Evolutionary conservation across 495 filamentous ascomycete genomes (phyloP), one percentile per base, ranked within the genome.

Genomic region (Viridothelium virens): DNA sequence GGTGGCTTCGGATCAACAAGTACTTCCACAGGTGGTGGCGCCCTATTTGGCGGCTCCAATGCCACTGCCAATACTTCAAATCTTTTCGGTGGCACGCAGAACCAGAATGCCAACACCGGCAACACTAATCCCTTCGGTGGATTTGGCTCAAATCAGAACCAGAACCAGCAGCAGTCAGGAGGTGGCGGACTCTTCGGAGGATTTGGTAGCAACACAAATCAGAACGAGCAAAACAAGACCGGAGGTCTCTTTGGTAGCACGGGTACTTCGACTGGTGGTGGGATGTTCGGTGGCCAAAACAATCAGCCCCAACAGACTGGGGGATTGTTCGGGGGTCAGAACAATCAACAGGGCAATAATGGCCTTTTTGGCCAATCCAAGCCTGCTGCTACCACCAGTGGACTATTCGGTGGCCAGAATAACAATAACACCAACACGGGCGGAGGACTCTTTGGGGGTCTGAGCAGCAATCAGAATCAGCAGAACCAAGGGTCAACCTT

Each of bases 161-260:
- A 78, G 63, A 56, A 64, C 33, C 69, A 79, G 67, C 72, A 79
- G 62, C 77, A 75, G 7, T 61, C 56, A 10, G 65, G 64, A 38
- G 62, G 34, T 44, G 61, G 61, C 11, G 62, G 48, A n/a, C 61
- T 61, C 61, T 72, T 72, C 41, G 67, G 67, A 62, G 37, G 39
- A n/a, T 63, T 66, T 34, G 77, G 77, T n/a, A 71, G 68, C 36
- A 64, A 65, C 46, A 78, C 77, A 66, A 75, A 72, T 56, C 77
- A 74, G 62, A 76, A 76, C 61, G 83, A 84, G 68, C 81, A 79
- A 67, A 83, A 81, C 65, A 83, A 85, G 61, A 81, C 86, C 12
- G 82, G 78, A 7, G 82, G 86, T 62, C 73, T 90, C 3, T 90
- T 91, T 71, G 85, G 84, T n/a, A 78, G 70, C 63, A 76, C 75